Evolutionary conservation across 495 filamentous ascomycete genomes (phyloP).

Genomic region (Penicillium odoratum): DNA sequence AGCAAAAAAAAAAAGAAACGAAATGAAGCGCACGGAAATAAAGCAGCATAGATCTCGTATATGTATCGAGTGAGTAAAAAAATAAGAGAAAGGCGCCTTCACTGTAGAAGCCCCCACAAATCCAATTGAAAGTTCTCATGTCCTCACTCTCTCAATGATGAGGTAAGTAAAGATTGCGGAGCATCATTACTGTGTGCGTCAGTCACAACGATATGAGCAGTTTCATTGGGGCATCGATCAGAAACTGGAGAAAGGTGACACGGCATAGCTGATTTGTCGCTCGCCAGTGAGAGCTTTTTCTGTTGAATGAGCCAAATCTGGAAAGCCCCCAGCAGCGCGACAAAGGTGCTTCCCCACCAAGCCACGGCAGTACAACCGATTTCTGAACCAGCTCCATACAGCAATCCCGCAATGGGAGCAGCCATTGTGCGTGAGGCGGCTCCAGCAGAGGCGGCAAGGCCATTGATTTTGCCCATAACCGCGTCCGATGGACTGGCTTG

Average conservation of each 20-base stretch:
- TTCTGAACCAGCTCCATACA: conserved; percentile 67
- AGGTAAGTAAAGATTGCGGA: background rate
- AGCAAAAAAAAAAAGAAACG: background rate
- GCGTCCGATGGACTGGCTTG: conserved; percentile 70
- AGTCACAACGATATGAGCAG: conserved; percentile 41
- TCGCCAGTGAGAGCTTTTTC: conserved; percentile 42
- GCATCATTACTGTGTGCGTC: conserved; percentile 20
- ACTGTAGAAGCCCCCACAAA: background rate
- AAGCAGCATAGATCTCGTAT: background rate
- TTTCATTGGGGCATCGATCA: conserved; percentile 28
- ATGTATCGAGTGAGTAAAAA: background rate
- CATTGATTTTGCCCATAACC: conserved; percentile 76
- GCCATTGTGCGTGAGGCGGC: conserved; percentile 76
- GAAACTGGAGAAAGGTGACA: conserved; percentile 31
- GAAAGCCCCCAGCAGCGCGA: conserved; percentile 66
- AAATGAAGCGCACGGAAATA: no score
- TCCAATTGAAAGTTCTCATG: background rate
- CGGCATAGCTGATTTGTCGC: conserved; percentile 32
- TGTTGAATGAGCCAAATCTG: conserved; percentile 67
- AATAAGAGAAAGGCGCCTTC: background rate
- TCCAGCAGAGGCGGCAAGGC: conserved; percentile 74
- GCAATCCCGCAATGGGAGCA: conserved; percentile 70
- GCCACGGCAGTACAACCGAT: conserved; percentile 72
- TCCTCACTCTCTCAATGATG: background rate
- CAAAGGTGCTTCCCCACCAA: conserved; percentile 74